These are phyloP conservation scores for Cladophialophora psammophila DNA, from an alignment of 2,329 filamentous ascomycete genomes.

Conservation along the genomic window DNA sequence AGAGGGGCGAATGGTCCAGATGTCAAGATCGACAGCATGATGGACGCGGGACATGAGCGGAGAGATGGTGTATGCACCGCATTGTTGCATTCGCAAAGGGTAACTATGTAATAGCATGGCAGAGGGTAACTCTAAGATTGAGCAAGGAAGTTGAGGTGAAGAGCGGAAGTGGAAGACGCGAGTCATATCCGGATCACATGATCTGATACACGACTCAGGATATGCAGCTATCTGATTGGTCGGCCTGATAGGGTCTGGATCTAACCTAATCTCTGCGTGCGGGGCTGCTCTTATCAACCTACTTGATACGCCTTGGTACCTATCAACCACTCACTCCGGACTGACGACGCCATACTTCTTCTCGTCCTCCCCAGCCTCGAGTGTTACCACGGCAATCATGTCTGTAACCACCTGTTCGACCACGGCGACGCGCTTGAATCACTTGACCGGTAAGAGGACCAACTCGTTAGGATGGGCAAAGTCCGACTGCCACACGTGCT, in stretches of 20 bases:
- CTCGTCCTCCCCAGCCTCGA: not conserved
- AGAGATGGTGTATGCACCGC: not conserved
- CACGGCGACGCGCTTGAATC: slow-evolving; percentile 19
- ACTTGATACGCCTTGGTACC: not conserved
- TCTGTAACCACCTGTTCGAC: slow-evolving; percentile 14
- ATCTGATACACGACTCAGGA: not conserved
- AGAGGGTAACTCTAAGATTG: not conserved
- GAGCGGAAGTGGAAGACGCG: not conserved
- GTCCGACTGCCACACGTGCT: slow-evolving; percentile 39
- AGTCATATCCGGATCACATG: slow-evolving; percentile 8
- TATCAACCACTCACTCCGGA: slow-evolving; percentile 5
- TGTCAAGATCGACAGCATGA: too few species aligned
- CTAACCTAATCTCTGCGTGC: slow-evolving; percentile 1
- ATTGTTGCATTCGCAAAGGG: too few species aligned
- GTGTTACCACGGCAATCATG: slow-evolving; percentile 6
- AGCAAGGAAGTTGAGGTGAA: not conserved
- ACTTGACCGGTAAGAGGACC: slow-evolving; percentile 32
- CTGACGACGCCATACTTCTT: slow-evolving; percentile 1
- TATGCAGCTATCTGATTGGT: not conserved
- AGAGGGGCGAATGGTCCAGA: not conserved
- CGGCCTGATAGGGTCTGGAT: slow-evolving; percentile 3
- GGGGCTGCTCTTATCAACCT: slow-evolving; percentile 5
- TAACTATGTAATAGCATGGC: not conserved
- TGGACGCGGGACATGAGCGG: too few species aligned
- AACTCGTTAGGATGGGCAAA: slow-evolving; percentile 41